Evolutionary conservation across 371 early-diverging fungal species (phyloP).

Genomic region (Umbelopsis sp.): DNA sequence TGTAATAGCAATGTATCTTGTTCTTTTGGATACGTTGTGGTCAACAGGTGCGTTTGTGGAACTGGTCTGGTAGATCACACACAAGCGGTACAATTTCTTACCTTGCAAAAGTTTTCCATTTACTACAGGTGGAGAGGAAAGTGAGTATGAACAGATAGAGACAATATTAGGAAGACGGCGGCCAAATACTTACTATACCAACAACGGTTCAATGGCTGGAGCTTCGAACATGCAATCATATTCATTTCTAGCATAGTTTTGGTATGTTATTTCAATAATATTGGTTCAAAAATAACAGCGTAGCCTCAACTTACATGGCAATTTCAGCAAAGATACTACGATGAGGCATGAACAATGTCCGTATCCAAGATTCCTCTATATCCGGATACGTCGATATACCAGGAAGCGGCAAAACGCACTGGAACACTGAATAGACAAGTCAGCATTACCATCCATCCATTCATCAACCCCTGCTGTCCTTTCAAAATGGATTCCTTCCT

Average conservation of each 20-base stretch:
- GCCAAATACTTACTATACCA: not conserved
- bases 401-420: conserved; percentile 10
- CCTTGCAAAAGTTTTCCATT: conserved; percentile 15
- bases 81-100: not conserved
- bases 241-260: not conserved
- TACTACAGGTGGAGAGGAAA: not conserved
- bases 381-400: conserved; percentile 10
- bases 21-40: not conserved
- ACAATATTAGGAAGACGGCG: not conserved
- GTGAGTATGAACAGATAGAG: not conserved
- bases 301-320: not conserved
- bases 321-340: conserved; percentile 13
- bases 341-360: not conserved
- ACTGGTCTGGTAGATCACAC: not conserved
- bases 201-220: conserved; percentile 6
- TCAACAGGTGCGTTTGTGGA: not conserved
- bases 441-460: not conserved
- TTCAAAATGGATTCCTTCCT: not conserved
- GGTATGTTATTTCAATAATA: not conserved
- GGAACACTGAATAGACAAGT: not conserved
- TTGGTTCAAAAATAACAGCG: not conserved
- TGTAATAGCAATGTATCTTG: not conserved
- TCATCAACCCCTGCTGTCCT: not conserved
- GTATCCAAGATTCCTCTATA: not conserved
- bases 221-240: conserved; percentile 18